Conservation (phyloP, 2,329 filamentous ascomycete genomes). For the Talaromyces sp. region DNA sequence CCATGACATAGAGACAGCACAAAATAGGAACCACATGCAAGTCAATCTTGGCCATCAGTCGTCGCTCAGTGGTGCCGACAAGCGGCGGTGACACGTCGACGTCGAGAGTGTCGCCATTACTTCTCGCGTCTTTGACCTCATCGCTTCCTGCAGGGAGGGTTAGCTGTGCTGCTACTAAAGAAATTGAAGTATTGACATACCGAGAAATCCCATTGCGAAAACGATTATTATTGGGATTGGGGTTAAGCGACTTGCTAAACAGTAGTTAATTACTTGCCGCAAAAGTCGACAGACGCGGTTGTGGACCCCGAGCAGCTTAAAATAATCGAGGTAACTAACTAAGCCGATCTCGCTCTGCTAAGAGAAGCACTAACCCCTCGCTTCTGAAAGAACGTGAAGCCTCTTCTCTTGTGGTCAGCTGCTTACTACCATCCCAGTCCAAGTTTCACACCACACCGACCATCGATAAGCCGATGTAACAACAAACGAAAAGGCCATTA, state of each 20-base stretch:
- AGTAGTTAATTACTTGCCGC: background rate
- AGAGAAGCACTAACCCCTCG: background rate
- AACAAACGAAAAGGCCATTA: background rate
- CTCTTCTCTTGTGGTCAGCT: background rate
- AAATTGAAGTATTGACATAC: background rate
- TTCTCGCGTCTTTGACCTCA: background rate
- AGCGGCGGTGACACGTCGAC: slow-evolving; percentile 1
- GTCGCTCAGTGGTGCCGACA: slow-evolving; percentile 49
- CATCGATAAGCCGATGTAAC: background rate
- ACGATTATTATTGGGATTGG: too few relatives aligned
- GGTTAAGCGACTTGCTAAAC: background rate
- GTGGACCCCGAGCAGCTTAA: background rate
- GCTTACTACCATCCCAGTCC: background rate
- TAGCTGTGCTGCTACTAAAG: background rate
- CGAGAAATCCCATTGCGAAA: background rate
- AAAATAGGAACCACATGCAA: slow-evolving; percentile 67
- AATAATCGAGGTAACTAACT: background rate
- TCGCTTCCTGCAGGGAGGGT: background rate
- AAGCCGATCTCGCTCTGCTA: background rate
- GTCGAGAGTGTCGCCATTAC: background rate
- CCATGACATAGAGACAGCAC: slow-evolving; percentile 66
- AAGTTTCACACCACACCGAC: background rate
- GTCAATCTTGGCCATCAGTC: slow-evolving; percentile 67
- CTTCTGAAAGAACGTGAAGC: background rate
- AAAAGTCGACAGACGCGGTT: background rate